phyloP scores from a whole-genome alignment of 495 filamentous ascomycete genomes.

The Trichoderma gamsii region DNA sequence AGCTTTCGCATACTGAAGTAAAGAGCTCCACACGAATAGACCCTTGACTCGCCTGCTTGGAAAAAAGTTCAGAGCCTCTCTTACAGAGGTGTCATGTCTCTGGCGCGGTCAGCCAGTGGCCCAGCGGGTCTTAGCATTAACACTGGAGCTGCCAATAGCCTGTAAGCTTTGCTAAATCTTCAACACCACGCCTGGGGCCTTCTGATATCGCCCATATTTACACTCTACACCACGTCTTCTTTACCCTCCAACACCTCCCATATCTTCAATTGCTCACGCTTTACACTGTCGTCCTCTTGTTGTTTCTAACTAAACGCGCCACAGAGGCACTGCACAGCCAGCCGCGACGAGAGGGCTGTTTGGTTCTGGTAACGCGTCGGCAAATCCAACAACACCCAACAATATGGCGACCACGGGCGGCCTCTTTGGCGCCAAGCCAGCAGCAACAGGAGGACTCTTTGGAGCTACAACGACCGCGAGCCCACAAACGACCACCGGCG shows the following conservation, averaged over 20 bases:
- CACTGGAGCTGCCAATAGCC: conserved; percentile 64
- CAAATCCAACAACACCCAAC: conserved; percentile 1
- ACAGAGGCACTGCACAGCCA: conserved; percentile 39
- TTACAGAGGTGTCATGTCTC: conserved; percentile 32
- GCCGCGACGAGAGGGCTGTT: conserved; percentile 29
- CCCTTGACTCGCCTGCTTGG: conserved; percentile 5
- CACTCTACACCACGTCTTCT: not conserved
- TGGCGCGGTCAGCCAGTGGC: conserved; percentile 57
- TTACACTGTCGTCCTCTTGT: not conserved
- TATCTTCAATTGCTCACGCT: not conserved
- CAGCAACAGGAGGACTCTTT: conserved; percentile 14
- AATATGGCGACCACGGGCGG: conserved; percentile 33
- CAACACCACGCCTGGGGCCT: not conserved
- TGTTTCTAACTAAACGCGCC: conserved; percentile 18
- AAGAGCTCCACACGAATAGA: conserved; percentile 15
- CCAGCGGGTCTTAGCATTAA: conserved; percentile 69
- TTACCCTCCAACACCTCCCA: conserved; percentile 5
- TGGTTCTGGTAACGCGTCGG: conserved; percentile 20
- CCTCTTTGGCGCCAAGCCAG: conserved; percentile 37
- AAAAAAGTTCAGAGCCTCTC: not conserved
- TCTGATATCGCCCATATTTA: not conserved
- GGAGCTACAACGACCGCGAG: conserved; percentile 22
- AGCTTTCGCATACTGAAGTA: not conserved
- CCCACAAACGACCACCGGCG: not conserved
- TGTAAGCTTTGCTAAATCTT: conserved; percentile 38